These are phyloP conservation scores for Pleoardoris graminearum DNA, from an alignment of 2,329 filamentous ascomycete species.

Conservation along the genomic window DNA sequence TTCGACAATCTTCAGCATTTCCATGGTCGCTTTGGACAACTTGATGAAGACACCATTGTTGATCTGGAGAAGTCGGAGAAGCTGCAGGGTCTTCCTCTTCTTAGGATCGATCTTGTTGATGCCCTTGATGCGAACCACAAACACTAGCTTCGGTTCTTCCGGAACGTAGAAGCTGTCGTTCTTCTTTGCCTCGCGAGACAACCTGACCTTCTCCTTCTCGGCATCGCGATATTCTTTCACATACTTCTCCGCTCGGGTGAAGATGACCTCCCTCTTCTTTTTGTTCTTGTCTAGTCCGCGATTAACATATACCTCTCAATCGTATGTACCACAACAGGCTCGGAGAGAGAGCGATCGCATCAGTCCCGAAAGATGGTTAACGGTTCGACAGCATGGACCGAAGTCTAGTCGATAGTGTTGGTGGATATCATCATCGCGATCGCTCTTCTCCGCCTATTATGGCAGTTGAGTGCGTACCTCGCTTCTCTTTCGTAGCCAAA, in stretches of 20 bases:
- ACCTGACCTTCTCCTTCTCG: conserved; percentile 97
- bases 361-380: conserved; percentile 99
- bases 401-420: conserved; percentile 86
- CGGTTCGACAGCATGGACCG: conserved; percentile 95
- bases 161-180: conserved; percentile 92
- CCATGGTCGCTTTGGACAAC: conserved; percentile 93
- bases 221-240: conserved; percentile 99
- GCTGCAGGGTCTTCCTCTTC: conserved; percentile 99
- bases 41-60: conserved; percentile 99
- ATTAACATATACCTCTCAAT: conserved; percentile 37
- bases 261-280: conserved; percentile 97
- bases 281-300: conserved; percentile 76
- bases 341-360: conserved; percentile 49
- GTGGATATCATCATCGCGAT: conserved; percentile 83
- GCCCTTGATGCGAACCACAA: conserved; percentile 99
- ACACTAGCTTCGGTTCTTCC: conserved; percentile 94
- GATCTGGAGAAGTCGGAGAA: conserved; percentile 99
- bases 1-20: conserved; percentile 98
- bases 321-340: conserved; percentile 12
- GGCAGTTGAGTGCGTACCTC: conserved; percentile 67
- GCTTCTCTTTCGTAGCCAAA: conserved; percentile 80
- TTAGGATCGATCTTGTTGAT: conserved; percentile 99
- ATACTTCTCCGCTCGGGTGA: conserved; percentile 99
- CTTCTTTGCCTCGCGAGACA: conserved; percentile 85
- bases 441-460: conserved; percentile 27